Evolutionary conservation across 2,329 filamentous ascomycete genomes (phyloP).

Genomic region (Didymella exigua): DNA sequence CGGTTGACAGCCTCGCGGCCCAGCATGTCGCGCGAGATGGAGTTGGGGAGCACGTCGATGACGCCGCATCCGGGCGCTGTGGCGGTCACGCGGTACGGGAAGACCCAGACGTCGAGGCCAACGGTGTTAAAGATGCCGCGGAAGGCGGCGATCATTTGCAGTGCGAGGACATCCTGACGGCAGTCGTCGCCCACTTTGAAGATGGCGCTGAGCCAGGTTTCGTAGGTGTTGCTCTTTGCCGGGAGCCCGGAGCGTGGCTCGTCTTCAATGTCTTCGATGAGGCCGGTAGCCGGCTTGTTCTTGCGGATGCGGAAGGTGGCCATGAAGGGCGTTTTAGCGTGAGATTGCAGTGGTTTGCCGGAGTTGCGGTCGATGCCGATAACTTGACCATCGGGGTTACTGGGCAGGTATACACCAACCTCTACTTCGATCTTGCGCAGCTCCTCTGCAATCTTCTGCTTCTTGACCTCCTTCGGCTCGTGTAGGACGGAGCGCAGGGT

Average conservation of each 20-base stretch:
- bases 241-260: conserved; percentile 39
- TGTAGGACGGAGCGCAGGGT: conserved; percentile 95
- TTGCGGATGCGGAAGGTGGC: conserved; percentile 97
- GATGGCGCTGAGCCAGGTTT: conserved; percentile 99
- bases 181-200: conserved; percentile 99
- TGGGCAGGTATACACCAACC: conserved; percentile 94
- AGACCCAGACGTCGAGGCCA: conserved; percentile 94
- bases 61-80: conserved; percentile 97
- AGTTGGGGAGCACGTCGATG: conserved; percentile 97
- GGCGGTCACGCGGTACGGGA: conserved; percentile 94
- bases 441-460: conserved; percentile 98
- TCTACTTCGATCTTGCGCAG: conserved; percentile 96
- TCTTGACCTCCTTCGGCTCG: conserved; percentile 91
- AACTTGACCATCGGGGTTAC: conserved; percentile 95
- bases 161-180: conserved; percentile 90
- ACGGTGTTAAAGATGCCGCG: conserved; percentile 95
- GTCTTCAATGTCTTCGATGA: conserved; percentile 40
- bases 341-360: conserved; percentile 94
- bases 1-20: conserved; percentile 97
- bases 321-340: conserved; percentile 99
- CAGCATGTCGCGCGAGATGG: conserved; percentile 97
- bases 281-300: conserved; percentile 57
- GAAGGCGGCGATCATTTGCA: conserved; percentile 98
- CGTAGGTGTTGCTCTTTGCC: conserved; percentile 65
- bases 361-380: conserved; percentile 98